Evolutionary conservation across 345 rosid genomes (phyloP).

Genomic region (Streptanthus diversifolius): DNA sequence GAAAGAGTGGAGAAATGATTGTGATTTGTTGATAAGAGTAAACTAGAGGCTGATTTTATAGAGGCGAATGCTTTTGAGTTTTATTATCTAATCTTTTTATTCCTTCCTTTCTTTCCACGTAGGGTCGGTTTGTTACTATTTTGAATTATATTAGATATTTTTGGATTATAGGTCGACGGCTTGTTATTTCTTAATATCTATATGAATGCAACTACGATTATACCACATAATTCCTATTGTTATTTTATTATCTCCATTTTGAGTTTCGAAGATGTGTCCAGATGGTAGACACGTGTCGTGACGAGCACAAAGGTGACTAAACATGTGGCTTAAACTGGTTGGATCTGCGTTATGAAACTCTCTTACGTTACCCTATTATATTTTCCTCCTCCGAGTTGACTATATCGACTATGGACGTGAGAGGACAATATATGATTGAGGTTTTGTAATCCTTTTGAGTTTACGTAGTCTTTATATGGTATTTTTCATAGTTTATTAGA

Average conservation of each 20-base stretch:
- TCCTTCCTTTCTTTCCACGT: constrained; percentile 18
- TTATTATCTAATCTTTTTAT: neutral
- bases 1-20: neutral
- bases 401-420: neutral
- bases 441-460: neutral
- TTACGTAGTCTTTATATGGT: neutral
- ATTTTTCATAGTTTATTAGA: neutral
- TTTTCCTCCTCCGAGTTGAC: neutral
- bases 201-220: too few species aligned
- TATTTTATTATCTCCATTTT: neutral
- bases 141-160: constrained; percentile 1
- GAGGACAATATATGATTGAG: neutral
- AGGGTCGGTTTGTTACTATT: neutral
- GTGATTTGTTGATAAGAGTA: neutral
- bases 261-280: neutral
- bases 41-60: constrained; percentile 1
- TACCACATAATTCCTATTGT: too few species aligned
- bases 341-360: neutral
- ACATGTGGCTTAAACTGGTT: constrained; percentile 3
- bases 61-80: neutral
- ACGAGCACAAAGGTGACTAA: neutral
- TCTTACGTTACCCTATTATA: neutral
- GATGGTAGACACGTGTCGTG: neutral
- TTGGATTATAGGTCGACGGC: constrained; percentile 27
- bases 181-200: too few species aligned